Evolutionary conservation across 805 yeast genomes (phyloP).

Genomic region (Tetrapisispora fleetii): DNA sequence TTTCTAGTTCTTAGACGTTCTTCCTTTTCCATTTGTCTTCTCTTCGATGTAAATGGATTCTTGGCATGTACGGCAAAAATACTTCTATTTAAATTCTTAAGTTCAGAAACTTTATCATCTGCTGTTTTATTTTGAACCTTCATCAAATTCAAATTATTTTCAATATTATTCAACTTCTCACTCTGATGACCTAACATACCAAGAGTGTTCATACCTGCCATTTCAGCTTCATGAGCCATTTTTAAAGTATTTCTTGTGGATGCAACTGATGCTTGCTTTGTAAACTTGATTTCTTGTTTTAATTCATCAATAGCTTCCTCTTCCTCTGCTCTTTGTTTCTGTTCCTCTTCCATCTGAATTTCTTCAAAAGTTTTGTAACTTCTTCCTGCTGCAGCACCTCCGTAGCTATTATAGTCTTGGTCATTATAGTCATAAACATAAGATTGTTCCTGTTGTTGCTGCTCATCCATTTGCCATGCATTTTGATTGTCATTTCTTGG

Average conservation of each 20-base stretch:
- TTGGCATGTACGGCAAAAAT: slow-evolving; percentile 68
- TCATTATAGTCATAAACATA: slow-evolving; percentile 1
- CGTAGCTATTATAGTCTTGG: neutral
- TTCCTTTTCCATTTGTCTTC: slow-evolving; percentile 65
- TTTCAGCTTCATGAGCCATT: slow-evolving; percentile 61
- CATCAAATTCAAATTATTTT: slow-evolving; percentile 62
- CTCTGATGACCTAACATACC: slow-evolving; percentile 89
- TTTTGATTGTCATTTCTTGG: slow-evolving; percentile 9
- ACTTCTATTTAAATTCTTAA: slow-evolving; percentile 67
- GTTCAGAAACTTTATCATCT: slow-evolving; percentile 68
- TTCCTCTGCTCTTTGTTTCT: slow-evolving; percentile 39
- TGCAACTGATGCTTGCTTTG: slow-evolving; percentile 79
- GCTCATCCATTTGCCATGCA: slow-evolving; percentile 18
- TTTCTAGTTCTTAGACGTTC: slow-evolving; percentile 51
- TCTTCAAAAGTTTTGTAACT: slow-evolving; percentile 26
- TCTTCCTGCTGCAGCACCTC: slow-evolving; percentile 6
- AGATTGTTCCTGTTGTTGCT: slow-evolving; percentile 4
- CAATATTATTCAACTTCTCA: slow-evolving; percentile 70
- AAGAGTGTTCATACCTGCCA: slow-evolving; percentile 65
- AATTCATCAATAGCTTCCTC: slow-evolving; percentile 84
- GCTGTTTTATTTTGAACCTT: slow-evolving; percentile 74
- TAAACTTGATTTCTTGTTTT: slow-evolving; percentile 69
- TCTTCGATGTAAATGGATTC: slow-evolving; percentile 83
- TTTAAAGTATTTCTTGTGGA: slow-evolving; percentile 74
- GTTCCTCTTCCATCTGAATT: slow-evolving; percentile 27